Evolutionary conservation across 75 land plant species (phyloP).

Genomic region (Isoetes taiwanensis): DNA sequence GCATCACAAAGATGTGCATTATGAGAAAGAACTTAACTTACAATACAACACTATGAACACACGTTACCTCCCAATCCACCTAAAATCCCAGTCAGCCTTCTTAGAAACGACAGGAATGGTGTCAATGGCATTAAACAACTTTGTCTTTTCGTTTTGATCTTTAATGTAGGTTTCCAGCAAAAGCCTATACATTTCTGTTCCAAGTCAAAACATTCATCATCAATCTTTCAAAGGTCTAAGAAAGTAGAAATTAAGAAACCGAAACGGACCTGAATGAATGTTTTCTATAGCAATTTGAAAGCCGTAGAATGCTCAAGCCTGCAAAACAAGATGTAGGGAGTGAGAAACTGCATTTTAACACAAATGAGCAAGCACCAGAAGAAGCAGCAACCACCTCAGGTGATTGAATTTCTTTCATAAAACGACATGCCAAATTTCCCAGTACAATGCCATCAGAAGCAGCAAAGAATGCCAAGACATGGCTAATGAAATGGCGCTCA

Average conservation of each 20-base stretch:
- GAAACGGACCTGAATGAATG: constrained; percentile 51
- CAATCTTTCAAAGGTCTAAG: neutral
- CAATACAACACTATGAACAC: neutral
- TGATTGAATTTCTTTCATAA: constrained; percentile 13
- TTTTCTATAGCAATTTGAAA: constrained; percentile 90
- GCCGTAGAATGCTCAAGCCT: constrained; percentile 85
- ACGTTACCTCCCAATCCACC: constrained; percentile 73
- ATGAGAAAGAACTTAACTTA: neutral
- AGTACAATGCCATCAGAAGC: constrained; percentile 18
- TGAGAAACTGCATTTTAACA: no score
- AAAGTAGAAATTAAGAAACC: neutral
- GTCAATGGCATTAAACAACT: constrained; percentile 67
- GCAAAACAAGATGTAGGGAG: constrained; percentile 1
- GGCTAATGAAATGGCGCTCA: constrained; percentile 13
- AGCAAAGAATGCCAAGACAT: constrained; percentile 16
- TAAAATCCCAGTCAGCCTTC: constrained; percentile 77
- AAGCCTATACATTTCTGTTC: constrained; percentile 72
- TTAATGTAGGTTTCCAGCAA: constrained; percentile 70
- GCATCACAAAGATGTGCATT: constrained; percentile 2
- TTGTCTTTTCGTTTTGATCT: constrained; percentile 50
- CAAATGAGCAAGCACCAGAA: no score
- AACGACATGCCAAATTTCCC: constrained; percentile 12
- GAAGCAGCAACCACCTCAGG: no score
- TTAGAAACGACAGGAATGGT: constrained; percentile 53
- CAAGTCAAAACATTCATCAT: neutral